Percentiles rank a stretch among this genome's conserved stretches.
These are phyloP conservation scores for Trichosporon ovoides DNA, from an alignment of 1,284 basidiomycete species.

Conservation along the genomic window DNA sequence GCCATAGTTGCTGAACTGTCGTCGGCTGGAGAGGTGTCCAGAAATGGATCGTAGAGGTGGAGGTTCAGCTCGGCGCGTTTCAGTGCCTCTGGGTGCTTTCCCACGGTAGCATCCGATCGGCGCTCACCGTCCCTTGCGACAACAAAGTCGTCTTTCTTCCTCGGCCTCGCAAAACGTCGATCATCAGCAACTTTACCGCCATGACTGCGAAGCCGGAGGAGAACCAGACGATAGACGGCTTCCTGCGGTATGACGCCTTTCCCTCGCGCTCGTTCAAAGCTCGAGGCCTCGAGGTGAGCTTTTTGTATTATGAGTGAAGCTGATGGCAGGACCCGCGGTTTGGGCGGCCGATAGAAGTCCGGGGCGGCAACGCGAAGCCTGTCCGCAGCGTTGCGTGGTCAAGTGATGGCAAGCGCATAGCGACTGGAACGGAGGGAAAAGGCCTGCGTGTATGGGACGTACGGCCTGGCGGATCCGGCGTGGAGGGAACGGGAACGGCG, in stretches of 20 bases:
- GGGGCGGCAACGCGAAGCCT: slow-evolving; percentile 26
- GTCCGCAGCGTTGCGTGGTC: slow-evolving; percentile 28
- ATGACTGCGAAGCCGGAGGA: slow-evolving; percentile 1
- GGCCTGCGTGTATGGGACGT: slow-evolving; percentile 28
- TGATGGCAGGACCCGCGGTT: slow-evolving; percentile 24
- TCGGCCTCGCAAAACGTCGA: not conserved
- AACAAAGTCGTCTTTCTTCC: not conserved
- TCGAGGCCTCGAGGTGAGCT: slow-evolving; percentile 26
- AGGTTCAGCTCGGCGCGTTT: not conserved
- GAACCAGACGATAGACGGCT: slow-evolving; percentile 11
- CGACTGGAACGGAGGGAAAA: slow-evolving; percentile 28
- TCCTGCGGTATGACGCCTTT: slow-evolving; percentile 22
- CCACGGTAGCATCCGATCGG: not conserved
- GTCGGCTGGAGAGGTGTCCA: not conserved
- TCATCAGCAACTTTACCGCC: no score
- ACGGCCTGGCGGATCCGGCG: slow-evolving; percentile 2
- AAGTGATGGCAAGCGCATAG: slow-evolving; percentile 26
- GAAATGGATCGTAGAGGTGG: not conserved
- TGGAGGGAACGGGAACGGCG: slow-evolving; percentile 3
- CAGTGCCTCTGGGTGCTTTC: not conserved
- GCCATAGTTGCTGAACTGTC: slow-evolving; percentile 19
- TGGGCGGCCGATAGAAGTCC: slow-evolving; percentile 21
- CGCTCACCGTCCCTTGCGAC: not conserved
- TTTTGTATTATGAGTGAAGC: not conserved
- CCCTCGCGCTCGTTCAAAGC: slow-evolving; percentile 20